A percentile compares a stretch with the other conserved stretches of the same genome.
phyloP scores from a whole-genome alignment of 2,329 filamentous ascomycete genomes.

The Xylariaceae sp. region DNA sequence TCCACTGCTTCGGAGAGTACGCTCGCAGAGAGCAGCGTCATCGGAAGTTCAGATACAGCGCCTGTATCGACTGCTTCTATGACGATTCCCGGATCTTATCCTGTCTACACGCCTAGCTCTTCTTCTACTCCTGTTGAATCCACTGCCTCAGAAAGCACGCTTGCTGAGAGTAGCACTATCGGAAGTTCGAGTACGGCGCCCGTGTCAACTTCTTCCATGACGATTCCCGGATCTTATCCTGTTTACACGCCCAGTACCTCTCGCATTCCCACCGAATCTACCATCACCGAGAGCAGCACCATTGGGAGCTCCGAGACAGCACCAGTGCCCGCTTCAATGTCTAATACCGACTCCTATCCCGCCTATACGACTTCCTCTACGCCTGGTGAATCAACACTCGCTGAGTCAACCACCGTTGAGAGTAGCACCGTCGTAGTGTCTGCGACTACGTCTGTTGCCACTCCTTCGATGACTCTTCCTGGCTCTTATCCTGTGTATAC shows the following conservation, averaged over 20 bases:
- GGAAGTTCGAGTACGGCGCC: not conserved
- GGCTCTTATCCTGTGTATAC: slow-evolving; percentile 4
- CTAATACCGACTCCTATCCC: not conserved
- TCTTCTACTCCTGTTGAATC: not conserved
- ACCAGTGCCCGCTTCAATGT: not conserved
- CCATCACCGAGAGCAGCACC: not conserved
- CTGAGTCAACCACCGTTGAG: not conserved
- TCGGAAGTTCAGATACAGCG: not conserved
- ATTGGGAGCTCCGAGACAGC: not conserved
- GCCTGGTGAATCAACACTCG: not conserved
- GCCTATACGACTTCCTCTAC: slow-evolving; percentile 4
- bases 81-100: not conserved
- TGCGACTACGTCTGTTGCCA: not conserved
- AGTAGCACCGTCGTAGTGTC: not conserved
- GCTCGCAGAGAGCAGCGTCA: slow-evolving; percentile 13
- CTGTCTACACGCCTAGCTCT: not conserved
- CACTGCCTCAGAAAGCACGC: not conserved
- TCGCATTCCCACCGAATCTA: not conserved
- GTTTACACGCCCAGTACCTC: not conserved
- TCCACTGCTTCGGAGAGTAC: slow-evolving; percentile 5
- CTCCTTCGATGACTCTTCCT: not conserved
- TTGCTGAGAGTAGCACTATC: not conserved
- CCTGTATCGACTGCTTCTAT: not conserved
- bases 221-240: not conserved
- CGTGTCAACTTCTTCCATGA: not conserved